These are phyloP conservation scores for Lipomyces spencermartinsiae DNA, from an alignment of 805 yeast genomes.

Conservation along the genomic window DNA sequence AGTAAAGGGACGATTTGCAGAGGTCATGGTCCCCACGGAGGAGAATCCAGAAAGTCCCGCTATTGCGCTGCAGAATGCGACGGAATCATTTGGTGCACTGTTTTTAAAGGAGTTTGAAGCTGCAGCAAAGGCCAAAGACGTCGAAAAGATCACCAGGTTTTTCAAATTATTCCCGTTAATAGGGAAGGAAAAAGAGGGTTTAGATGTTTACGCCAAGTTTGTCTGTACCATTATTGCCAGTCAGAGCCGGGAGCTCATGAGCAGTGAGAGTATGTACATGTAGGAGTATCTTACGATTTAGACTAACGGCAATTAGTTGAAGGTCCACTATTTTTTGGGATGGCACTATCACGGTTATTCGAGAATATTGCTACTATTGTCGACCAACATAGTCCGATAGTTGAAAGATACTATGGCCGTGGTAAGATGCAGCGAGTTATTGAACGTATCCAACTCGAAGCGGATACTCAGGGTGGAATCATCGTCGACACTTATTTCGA, in stretches of 20 bases:
- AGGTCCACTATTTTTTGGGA: slow-evolving; percentile 47
- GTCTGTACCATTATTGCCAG: slow-evolving; percentile 84
- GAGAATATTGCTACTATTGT: slow-evolving; percentile 85
- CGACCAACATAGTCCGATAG: slow-evolving; percentile 83
- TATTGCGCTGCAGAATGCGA: slow-evolving; percentile 63
- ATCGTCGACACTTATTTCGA: slow-evolving; percentile 88
- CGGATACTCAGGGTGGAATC: slow-evolving; percentile 90
- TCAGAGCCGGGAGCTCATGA: slow-evolving; percentile 62
- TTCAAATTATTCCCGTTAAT: slow-evolving; percentile 89
- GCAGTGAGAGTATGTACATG: slow-evolving; percentile 26
- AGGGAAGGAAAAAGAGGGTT: slow-evolving; percentile 71
- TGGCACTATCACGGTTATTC: slow-evolving; percentile 58
- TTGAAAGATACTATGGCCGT: slow-evolving; percentile 73
- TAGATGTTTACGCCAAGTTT: slow-evolving; percentile 81
- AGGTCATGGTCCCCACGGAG: slow-evolving; percentile 81
- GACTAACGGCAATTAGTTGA: slow-evolving; percentile 25
- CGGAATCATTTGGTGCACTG: slow-evolving; percentile 59
- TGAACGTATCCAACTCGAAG: slow-evolving; percentile 78
- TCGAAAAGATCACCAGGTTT: slow-evolving; percentile 72
- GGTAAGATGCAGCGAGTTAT: slow-evolving; percentile 66
- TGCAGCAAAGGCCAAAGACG: slow-evolving; percentile 72
- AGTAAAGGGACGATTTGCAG: slow-evolving; percentile 72
- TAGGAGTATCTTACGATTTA: neutral
- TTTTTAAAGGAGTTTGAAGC: slow-evolving; percentile 69
- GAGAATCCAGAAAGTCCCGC: slow-evolving; percentile 83